phyloP scores from a whole-genome alignment of 768 basidiomycete genomes.

The Tylopilus felleus region DNA sequence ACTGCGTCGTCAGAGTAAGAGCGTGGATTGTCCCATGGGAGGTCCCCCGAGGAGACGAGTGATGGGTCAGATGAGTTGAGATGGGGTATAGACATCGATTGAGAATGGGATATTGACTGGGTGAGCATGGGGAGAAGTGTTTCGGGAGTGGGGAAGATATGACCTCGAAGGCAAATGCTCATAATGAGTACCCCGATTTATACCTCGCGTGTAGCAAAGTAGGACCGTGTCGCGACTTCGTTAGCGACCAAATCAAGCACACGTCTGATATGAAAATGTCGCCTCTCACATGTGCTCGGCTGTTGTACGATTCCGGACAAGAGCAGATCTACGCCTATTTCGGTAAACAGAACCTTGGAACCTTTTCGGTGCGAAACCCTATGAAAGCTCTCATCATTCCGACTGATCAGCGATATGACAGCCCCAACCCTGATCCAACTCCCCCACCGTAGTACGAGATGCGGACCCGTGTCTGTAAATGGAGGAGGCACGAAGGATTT shows the following conservation, averaged over 20 bases:
- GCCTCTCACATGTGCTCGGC: conserved; percentile 32
- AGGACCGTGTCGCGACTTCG: conserved; percentile 23
- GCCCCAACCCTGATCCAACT: conserved; percentile 17
- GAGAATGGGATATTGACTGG: conserved; percentile 22
- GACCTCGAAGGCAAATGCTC: conserved; percentile 19
- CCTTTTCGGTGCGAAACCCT: conserved; percentile 15
- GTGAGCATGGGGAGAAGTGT: conserved; percentile 10
- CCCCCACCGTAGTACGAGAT: conserved; percentile 10
- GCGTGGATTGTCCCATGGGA: conserved; percentile 46
- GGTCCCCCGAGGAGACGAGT: conserved; percentile 46
- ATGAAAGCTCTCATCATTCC: conserved; percentile 11
- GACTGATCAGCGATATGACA: conserved; percentile 18
- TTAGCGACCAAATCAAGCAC: conserved; percentile 34
- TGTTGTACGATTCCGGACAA: conserved; percentile 25
- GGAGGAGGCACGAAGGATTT: conserved; percentile 2
- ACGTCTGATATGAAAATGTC: conserved; percentile 33
- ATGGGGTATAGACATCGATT: conserved; percentile 50
- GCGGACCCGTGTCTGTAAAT: conserved; percentile 7
- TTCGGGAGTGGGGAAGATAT: conserved; percentile 15
- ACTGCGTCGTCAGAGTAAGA: conserved; percentile 35
- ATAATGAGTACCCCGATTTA: conserved; percentile 28
- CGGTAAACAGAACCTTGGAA: background rate
- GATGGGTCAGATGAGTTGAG: conserved; percentile 57
- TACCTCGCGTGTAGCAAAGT: conserved; percentile 30
- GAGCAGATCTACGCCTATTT: conserved; percentile 29